phyloP scores from a whole-genome alignment of 805 yeast genomes.

The Nematodospora valgi region DNA sequence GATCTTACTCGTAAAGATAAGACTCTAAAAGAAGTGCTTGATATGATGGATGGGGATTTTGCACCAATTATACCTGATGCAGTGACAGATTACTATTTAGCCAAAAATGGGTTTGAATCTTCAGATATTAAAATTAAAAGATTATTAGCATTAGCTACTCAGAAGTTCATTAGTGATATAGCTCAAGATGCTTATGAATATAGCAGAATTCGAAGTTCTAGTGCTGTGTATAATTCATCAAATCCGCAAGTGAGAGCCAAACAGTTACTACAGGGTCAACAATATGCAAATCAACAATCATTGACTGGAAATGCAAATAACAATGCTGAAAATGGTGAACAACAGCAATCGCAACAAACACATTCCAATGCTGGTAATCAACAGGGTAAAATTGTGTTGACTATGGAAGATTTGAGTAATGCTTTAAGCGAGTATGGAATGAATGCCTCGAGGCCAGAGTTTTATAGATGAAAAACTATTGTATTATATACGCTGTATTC shows the following conservation, averaged over 20 bases:
- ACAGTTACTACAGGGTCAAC: conserved; percentile 68
- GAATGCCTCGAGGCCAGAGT: conserved; percentile 88
- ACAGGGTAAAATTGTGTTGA: conserved; percentile 78
- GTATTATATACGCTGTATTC: conserved; percentile 22
- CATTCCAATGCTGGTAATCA: conserved; percentile 46
- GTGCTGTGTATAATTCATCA: conserved; percentile 79
- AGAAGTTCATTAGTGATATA: conserved; percentile 88
- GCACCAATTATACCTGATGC: conserved; percentile 97
- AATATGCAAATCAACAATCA: conserved; percentile 41
- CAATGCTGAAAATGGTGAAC: conserved; percentile 34
- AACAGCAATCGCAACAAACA: conserved; percentile 33
- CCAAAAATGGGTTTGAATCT: conserved; percentile 81
- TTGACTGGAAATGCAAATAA: conserved; percentile 18
- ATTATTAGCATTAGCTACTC: conserved; percentile 89
- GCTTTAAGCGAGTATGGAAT: conserved; percentile 92
- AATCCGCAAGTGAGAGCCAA: conserved; percentile 85
- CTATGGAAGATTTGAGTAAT: conserved; percentile 89
- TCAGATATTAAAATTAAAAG: conserved; percentile 73
- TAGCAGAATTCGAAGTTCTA: conserved; percentile 84
- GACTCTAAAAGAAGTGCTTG: conserved; percentile 77
- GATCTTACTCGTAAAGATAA: conserved; percentile 76
- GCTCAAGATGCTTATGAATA: conserved; percentile 97
- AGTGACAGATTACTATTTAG: conserved; percentile 86
- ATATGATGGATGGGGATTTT: conserved; percentile 82
- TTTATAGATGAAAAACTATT: no score